Conservation (phyloP, 768 basidiomycete species). For the Russula brevipes region DNA sequence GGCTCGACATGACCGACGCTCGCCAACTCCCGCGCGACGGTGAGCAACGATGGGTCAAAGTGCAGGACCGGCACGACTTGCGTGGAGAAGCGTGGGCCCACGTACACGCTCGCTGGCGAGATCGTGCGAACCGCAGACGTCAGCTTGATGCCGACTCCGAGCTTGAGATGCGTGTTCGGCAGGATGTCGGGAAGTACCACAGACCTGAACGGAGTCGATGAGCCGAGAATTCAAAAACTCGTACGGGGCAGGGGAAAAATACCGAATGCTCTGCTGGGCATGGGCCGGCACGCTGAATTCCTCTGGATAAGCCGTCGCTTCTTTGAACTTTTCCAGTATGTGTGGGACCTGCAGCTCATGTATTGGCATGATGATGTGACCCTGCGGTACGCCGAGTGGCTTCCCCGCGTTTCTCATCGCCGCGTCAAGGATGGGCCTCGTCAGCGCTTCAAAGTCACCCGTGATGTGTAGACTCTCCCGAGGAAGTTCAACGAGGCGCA, state of each 20-base stretch:
- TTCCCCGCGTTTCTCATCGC: constrained; percentile 38
- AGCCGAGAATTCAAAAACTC: not conserved
- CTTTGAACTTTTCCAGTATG: constrained; percentile 46
- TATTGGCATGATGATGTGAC: constrained; percentile 44
- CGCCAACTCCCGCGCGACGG: constrained; percentile 52
- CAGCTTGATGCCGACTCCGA: constrained; percentile 51
- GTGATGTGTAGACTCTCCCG: constrained; percentile 42
- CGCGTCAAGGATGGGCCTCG: constrained; percentile 38
- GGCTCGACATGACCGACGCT: constrained; percentile 46
- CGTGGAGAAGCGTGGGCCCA: constrained; percentile 52
- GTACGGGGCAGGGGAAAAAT: constrained; percentile 5
- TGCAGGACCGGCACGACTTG: constrained; percentile 46
- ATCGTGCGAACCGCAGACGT: constrained; percentile 56
- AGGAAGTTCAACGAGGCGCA: constrained; percentile 47
- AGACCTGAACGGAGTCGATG: constrained; percentile 36
- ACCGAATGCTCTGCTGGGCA: constrained; percentile 55
- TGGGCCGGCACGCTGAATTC: constrained; percentile 41
- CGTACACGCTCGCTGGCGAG: constrained; percentile 52
- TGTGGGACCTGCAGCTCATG: constrained; percentile 52
- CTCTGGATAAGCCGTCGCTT: constrained; percentile 40
- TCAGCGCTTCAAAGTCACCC: constrained; percentile 45
- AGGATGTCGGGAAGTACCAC: constrained; percentile 47
- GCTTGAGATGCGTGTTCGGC: constrained; percentile 46
- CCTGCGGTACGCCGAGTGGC: constrained; percentile 33
- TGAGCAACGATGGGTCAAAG: constrained; percentile 46